A percentile compares a stretch with the other conserved stretches of the same genome.
Evolutionary conservation across 495 filamentous ascomycete genomes (phyloP).

Genomic region (Astrocystis sublimbata): DNA sequence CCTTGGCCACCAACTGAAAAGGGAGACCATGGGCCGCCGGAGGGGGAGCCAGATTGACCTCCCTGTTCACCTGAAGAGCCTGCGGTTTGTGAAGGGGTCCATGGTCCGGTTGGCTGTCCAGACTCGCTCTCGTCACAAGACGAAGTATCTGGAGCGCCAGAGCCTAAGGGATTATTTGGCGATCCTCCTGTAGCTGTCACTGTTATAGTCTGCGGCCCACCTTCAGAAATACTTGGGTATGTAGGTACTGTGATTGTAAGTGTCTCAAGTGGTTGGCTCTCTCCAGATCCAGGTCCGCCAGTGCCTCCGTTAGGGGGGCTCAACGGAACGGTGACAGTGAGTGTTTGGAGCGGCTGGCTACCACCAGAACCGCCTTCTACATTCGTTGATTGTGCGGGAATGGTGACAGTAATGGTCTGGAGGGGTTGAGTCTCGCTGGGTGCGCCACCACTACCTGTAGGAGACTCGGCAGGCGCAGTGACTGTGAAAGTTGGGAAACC

Average conservation of each 20-base stretch:
- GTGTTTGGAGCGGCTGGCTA: constrained; percentile 19
- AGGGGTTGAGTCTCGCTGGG: constrained; percentile 11
- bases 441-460: constrained; percentile 17
- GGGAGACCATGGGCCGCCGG: not conserved
- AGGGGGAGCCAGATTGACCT: constrained; percentile 6
- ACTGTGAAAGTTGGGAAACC: constrained; percentile 30
- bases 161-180: constrained; percentile 1
- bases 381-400: constrained; percentile 7
- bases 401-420: constrained; percentile 16
- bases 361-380: constrained; percentile 10
- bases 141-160: constrained; percentile 7
- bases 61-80: not conserved
- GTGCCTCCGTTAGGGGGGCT: not conserved
- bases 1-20: constrained; percentile 2
- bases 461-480: constrained; percentile 26
- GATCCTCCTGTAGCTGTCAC: constrained; percentile 12
- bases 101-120: constrained; percentile 4
- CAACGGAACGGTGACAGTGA: constrained; percentile 19
- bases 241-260: constrained; percentile 11
- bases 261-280: constrained; percentile 13
- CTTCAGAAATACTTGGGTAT: not conserved
- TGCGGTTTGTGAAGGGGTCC: constrained; percentile 10
- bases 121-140: constrained; percentile 11
- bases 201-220: constrained; percentile 12
- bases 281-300: constrained; percentile 8